Evolutionary conservation across 306 rosid genomes (phyloP).

Genomic region (Cucumis hystrix): DNA sequence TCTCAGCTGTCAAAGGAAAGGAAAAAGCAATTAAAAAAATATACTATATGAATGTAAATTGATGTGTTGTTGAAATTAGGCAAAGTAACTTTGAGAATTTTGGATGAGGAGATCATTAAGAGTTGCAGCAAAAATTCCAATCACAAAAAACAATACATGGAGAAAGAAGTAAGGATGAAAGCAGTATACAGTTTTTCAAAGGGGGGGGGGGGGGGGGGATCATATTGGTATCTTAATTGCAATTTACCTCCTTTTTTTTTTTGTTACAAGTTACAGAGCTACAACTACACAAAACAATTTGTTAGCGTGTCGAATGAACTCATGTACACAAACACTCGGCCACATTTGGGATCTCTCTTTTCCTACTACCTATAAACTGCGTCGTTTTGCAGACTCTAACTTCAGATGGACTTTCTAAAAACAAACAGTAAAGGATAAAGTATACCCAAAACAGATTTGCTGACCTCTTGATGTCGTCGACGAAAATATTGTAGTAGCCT

Average conservation of each 20-base stretch:
- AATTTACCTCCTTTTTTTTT: neutral
- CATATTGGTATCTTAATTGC: neutral
- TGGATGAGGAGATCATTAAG: no score
- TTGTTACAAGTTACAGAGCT: constrained; percentile 7
- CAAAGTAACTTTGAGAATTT: no score
- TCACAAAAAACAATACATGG: neutral
- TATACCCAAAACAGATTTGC: neutral
- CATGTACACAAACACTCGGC: constrained; percentile 1
- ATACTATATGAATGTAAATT: neutral
- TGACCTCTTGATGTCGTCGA: neutral
- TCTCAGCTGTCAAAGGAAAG: neutral
- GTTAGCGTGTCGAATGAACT: constrained; percentile 1
- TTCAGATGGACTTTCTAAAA: neutral
- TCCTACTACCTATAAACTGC: neutral
- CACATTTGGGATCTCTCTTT: constrained; percentile 3
- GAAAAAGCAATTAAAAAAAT: neutral
- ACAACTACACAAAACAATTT: constrained; percentile 7
- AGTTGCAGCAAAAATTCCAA: no score
- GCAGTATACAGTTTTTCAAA: neutral
- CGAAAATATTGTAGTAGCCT: neutral
- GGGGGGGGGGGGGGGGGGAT: neutral
- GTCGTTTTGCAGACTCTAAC: neutral
- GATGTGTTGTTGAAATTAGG: neutral
- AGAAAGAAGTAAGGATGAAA: neutral
- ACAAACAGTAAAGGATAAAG: neutral